These are phyloP conservation scores for Celoporthe dispersa DNA, from an alignment of 2,329 filamentous ascomycete genomes.

Conservation along the genomic window DNA sequence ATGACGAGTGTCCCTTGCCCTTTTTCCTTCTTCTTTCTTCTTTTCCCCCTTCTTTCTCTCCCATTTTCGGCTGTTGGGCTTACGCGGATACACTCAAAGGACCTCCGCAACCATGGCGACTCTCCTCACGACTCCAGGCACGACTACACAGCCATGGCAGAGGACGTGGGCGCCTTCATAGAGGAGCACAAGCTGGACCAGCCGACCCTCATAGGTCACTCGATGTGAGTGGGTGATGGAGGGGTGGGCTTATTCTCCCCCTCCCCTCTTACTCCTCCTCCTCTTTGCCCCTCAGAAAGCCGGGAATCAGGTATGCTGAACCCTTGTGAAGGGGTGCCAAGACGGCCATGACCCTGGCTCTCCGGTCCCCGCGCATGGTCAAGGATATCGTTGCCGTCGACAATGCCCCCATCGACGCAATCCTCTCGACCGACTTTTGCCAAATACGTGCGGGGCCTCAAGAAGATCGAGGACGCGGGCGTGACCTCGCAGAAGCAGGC, in stretches of 20 bases:
- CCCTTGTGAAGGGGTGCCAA: slow-evolving; percentile 77
- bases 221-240: slow-evolving; percentile 66
- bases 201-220: slow-evolving; percentile 86
- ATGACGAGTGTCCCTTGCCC: neutral
- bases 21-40: neutral
- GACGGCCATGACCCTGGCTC: slow-evolving; percentile 84
- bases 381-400: slow-evolving; percentile 81
- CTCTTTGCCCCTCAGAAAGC: neutral
- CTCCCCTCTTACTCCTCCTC: neutral
- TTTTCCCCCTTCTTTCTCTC: too few species aligned
- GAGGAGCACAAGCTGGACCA: slow-evolving; percentile 69
- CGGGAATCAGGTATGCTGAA: neutral
- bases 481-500: slow-evolving; percentile 76
- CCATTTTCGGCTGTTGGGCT: too few species aligned
- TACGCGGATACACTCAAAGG: slow-evolving; percentile 50
- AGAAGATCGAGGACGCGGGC: slow-evolving; percentile 71
- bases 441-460: slow-evolving; percentile 84
- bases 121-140: slow-evolving; percentile 78
- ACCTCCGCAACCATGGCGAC: slow-evolving; percentile 91
- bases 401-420: slow-evolving; percentile 86
- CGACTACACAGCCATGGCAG: slow-evolving; percentile 81
- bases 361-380: slow-evolving; percentile 70
- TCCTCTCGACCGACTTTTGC: slow-evolving; percentile 78
- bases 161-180: slow-evolving; percentile 82
- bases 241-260: neutral